These are phyloP conservation scores for Acanthamoeba triangularis DNA, from an alignment of 208 protist species.

Conservation along the genomic window DNA sequence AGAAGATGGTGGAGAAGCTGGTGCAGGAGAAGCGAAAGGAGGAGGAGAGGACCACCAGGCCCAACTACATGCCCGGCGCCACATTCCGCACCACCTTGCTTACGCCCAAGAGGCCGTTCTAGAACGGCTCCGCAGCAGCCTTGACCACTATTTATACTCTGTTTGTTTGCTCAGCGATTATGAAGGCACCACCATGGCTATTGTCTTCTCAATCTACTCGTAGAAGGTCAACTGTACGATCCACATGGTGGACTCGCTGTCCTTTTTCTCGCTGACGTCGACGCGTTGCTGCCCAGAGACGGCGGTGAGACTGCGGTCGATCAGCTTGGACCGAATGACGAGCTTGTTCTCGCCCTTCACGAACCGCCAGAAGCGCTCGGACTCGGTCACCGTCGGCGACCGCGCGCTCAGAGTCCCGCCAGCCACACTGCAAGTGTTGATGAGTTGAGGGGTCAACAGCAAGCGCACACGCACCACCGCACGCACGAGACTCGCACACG, in stretches of 20 bases:
- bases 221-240: constrained; percentile 7
- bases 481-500: no score
- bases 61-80: constrained; percentile 50
- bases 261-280: not conserved
- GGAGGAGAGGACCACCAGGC: constrained; percentile 8
- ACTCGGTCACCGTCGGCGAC: not conserved
- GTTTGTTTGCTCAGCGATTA: no score
- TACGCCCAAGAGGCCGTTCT: constrained; percentile 50
- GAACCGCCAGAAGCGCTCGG: constrained; percentile 3
- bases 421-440: not conserved
- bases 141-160: no score
- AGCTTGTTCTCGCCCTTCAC: not conserved
- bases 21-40: constrained; percentile 2
- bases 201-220: no score
- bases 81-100: constrained; percentile 53
- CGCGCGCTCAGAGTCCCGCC: not conserved
- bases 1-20: constrained; percentile 65
- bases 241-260: not conserved
- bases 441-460: no score
- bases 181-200: no score
- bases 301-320: not conserved
- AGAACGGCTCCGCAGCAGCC: not conserved
- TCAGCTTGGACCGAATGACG: not conserved
- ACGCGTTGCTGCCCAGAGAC: not conserved
- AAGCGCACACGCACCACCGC: no score